Conservation (phyloP, 148 eudicot species). For the Nyssa sinensis region DNA sequence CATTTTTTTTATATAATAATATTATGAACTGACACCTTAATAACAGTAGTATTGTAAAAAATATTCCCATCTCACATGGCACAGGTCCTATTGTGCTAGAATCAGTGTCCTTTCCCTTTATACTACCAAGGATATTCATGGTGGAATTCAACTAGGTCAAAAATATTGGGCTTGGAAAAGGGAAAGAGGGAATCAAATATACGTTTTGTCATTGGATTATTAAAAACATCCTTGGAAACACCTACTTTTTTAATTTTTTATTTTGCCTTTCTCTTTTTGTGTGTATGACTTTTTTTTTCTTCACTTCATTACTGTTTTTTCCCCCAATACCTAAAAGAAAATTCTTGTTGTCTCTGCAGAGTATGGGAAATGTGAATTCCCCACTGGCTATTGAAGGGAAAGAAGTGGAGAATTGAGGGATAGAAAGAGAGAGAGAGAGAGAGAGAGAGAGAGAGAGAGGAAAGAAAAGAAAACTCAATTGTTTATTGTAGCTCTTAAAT, state of each 20-base stretch:
- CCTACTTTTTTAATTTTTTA: slow-evolving; percentile 1
- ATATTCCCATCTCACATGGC: no score
- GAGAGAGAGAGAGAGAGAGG: no score
- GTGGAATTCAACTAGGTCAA: neutral
- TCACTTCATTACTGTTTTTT: neutral
- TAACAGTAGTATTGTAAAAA: no score
- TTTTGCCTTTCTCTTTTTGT: neutral
- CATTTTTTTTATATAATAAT: no score
- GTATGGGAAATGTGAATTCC: slow-evolving; percentile 63
- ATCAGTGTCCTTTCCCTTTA: neutral
- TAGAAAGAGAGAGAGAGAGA: no score
- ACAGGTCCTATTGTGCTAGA: no score
- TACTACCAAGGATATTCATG: neutral
- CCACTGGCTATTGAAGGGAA: slow-evolving; percentile 39
- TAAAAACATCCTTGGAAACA: slow-evolving; percentile 7
- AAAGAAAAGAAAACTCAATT: no score
- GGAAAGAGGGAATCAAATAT: neutral
- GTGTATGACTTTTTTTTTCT: no score
- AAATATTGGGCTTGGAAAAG: neutral
- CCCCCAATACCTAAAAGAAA: neutral
- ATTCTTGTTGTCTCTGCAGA: slow-evolving; percentile 38
- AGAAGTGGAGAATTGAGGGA: neutral
- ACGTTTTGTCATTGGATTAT: neutral
- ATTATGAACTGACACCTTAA: no score
- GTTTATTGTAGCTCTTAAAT: neutral